Evolutionary conservation across 345 rosid genomes (phyloP).

Genomic region (Citrus cavaleriei): DNA sequence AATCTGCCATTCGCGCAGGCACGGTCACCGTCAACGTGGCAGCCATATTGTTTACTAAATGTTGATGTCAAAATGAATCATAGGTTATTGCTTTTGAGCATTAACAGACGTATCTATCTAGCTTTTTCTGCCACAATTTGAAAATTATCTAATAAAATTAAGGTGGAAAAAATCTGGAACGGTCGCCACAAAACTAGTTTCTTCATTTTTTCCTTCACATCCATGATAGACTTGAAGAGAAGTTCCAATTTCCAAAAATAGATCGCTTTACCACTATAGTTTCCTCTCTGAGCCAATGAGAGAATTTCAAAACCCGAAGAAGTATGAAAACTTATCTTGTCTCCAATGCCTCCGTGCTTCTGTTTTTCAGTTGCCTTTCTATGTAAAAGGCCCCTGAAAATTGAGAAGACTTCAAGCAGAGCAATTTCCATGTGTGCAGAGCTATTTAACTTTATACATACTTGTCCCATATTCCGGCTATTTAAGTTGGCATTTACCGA

Average conservation of each 20-base stretch:
- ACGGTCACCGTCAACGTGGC: too few species aligned
- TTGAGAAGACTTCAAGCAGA: constrained; percentile 48
- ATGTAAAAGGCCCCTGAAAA: constrained; percentile 45
- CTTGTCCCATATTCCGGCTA: constrained; percentile 70
- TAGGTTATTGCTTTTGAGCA: neutral
- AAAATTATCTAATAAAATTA: neutral
- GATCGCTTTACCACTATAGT: too few species aligned
- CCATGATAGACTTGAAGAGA: too few species aligned
- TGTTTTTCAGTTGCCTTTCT: constrained; percentile 34
- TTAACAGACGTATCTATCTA: neutral
- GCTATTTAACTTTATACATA: constrained; percentile 59
- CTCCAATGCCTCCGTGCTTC: constrained; percentile 33
- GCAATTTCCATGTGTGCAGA: constrained; percentile 73
- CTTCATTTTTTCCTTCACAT: neutral
- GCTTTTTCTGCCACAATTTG: neutral
- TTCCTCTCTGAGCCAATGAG: neutral
- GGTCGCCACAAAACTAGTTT: neutral
- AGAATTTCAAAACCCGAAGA: neutral
- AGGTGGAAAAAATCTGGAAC: neutral
- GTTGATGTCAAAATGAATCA: neutral
- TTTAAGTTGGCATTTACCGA: constrained; percentile 61
- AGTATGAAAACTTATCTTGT: constrained; percentile 28
- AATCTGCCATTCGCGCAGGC: too few species aligned
- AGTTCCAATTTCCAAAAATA: too few species aligned
- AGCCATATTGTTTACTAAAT: neutral